Conservation (phyloP, 192 early-diverging fungal genomes). For the Backusella morwellensis region DNA sequence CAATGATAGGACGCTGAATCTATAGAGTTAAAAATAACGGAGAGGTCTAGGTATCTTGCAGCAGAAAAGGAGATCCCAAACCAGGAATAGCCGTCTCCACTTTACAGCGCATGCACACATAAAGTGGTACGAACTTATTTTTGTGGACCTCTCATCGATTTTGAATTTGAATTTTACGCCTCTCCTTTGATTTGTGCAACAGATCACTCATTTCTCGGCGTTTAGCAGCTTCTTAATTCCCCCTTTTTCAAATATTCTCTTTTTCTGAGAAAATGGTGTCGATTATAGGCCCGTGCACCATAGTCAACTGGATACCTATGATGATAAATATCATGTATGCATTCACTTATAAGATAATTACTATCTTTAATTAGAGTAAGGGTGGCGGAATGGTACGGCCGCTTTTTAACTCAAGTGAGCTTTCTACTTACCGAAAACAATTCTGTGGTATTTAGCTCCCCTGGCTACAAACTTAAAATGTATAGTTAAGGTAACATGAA, state of each 20-base stretch:
- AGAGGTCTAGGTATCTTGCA: neutral
- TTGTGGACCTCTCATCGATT: neutral
- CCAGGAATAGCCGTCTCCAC: neutral
- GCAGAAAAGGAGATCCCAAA: neutral
- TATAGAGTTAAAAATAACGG: neutral
- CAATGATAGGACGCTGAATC: neutral
- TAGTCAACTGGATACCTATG: neutral
- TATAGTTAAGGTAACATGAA: neutral
- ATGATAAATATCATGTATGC: neutral
- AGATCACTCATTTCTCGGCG: constrained; percentile 6
- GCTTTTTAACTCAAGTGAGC: neutral
- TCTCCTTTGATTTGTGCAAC: neutral
- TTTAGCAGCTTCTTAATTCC: neutral
- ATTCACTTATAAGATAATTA: neutral
- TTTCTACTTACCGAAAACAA: neutral
- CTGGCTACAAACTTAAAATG: neutral
- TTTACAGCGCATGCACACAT: neutral
- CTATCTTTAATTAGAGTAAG: neutral
- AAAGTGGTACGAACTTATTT: neutral
- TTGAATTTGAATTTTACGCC: neutral
- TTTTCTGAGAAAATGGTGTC: neutral
- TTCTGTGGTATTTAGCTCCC: neutral
- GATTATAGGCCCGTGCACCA: constrained; percentile 5
- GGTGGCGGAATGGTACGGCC: neutral
- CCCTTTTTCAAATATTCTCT: neutral